Conservation (phyloP, 441 rosid genomes). For the Macaranga tanarius region DNA sequence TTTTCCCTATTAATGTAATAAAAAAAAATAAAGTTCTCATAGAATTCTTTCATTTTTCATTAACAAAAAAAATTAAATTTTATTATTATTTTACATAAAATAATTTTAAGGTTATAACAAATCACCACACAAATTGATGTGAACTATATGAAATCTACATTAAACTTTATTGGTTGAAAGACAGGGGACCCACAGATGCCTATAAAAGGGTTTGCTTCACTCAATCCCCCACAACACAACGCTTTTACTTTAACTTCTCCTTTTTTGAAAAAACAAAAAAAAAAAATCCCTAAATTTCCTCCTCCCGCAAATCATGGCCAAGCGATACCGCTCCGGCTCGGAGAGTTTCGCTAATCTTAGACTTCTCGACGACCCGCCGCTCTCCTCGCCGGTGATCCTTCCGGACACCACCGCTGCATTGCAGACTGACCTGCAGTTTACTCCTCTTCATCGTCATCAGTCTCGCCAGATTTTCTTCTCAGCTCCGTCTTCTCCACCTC, state of each 20-base stretch:
- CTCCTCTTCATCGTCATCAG: not conserved
- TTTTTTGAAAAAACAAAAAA: too few species aligned
- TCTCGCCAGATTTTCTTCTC: slow-evolving; percentile 6
- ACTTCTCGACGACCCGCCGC: not conserved
- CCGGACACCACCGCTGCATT: not conserved
- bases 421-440: not conserved
- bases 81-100: too few species aligned
- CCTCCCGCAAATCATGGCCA: slow-evolving; percentile 1
- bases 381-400: not conserved
- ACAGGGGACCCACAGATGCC: slow-evolving; percentile 22
- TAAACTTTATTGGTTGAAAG: not conserved
- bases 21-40: too few species aligned
- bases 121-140: too few species aligned
- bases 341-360: not conserved
- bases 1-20: too few species aligned
- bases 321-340: slow-evolving; percentile 11
- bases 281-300: slow-evolving; percentile 11
- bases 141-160: too few species aligned
- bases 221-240: too few species aligned
- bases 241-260: too few species aligned
- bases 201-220: not conserved
- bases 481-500: slow-evolving; percentile 2
- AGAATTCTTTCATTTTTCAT: too few species aligned
- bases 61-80: too few species aligned
- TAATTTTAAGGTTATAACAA: too few species aligned